Percentiles rank a stretch among this genome's conserved stretches.
phyloP scores from a whole-genome alignment of 768 basidiomycete species.

The Rhizopogon sp. region DNA sequence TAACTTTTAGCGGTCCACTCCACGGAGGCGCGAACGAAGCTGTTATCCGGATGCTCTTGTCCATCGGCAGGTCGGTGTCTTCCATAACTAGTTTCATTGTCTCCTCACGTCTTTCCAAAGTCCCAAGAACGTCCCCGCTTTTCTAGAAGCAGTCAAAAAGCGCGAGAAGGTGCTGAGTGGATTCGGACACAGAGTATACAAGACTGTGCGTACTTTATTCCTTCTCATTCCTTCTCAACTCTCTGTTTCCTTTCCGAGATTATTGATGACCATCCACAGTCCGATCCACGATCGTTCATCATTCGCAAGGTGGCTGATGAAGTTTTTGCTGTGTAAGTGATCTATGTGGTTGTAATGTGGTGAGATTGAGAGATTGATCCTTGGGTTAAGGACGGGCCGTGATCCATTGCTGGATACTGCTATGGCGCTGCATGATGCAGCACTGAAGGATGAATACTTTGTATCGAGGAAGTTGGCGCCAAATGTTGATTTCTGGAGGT shows the following conservation, averaged over 20 bases:
- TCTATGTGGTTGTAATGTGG: background rate
- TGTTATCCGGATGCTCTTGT: conserved; percentile 89
- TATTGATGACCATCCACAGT: conserved; percentile 35
- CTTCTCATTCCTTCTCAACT: background rate
- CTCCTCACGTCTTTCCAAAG: conserved; percentile 27
- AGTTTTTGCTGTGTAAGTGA: conserved; percentile 78
- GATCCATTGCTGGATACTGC: conserved; percentile 86
- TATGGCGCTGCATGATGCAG: conserved; percentile 82
- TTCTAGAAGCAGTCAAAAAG: conserved; percentile 81
- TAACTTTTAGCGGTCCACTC: conserved; percentile 21
- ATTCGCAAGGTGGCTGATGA: conserved; percentile 88
- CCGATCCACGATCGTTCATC: conserved; percentile 88
- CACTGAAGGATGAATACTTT: conserved; percentile 90
- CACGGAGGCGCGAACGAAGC: conserved; percentile 87
- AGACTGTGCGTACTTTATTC: conserved; percentile 43
- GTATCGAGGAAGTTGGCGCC: conserved; percentile 76
- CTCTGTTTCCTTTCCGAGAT: background rate
- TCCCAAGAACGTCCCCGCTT: conserved; percentile 80
- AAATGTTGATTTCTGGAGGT: conserved; percentile 87
- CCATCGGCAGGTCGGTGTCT: conserved; percentile 67
- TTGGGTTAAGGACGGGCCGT: conserved; percentile 60
- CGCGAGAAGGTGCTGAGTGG: conserved; percentile 87
- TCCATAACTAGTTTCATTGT: background rate
- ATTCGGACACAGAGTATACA: conserved; percentile 85
- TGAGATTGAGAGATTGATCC: background rate